Evolutionary conservation across 2,329 filamentous ascomycete genomes (phyloP).

Genomic region (Aureobasidium sp.): DNA sequence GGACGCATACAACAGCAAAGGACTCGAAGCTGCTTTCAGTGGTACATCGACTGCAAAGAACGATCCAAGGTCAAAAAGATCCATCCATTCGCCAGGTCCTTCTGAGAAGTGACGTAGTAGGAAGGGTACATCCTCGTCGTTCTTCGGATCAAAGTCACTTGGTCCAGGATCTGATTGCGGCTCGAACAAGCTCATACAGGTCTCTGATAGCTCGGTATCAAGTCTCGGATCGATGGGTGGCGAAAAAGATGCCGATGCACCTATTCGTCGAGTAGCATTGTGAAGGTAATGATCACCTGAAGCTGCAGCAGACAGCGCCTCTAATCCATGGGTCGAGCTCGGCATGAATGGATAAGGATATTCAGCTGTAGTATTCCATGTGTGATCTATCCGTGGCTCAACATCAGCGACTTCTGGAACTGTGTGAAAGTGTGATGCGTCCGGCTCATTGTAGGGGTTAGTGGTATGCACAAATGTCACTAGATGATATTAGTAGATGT

Average conservation of each 20-base stretch:
- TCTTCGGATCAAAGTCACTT: slow-evolving; percentile 5
- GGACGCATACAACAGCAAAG: slow-evolving; percentile 45
- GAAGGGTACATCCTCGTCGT: slow-evolving; percentile 49
- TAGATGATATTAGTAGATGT: slow-evolving; percentile 18
- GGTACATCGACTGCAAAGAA: slow-evolving; percentile 55
- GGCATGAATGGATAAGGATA: neutral
- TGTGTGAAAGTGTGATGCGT: neutral
- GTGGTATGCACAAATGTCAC: slow-evolving; percentile 55
- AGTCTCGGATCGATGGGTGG: slow-evolving; percentile 37
- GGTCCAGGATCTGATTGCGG: neutral
- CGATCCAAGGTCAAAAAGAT: slow-evolving; percentile 48
- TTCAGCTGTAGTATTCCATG: neutral
- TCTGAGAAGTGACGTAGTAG: slow-evolving; percentile 52
- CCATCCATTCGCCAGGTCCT: slow-evolving; percentile 51
- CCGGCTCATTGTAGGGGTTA: slow-evolving; percentile 49
- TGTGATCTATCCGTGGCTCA: neutral
- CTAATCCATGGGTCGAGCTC: slow-evolving; percentile 39
- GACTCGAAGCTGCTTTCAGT: slow-evolving; percentile 43
- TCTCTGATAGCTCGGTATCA: slow-evolving; percentile 14
- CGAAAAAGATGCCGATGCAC: slow-evolving; percentile 22
- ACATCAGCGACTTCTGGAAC: too few species aligned
- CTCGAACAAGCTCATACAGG: neutral
- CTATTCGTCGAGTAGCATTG: slow-evolving; percentile 14
- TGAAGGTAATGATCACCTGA: slow-evolving; percentile 27
- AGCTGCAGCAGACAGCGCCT: slow-evolving; percentile 46